Percentiles rank a stretch among this genome's conserved stretches.
Conservation (phyloP, 2,329 filamentous ascomycete species). For the Chaetomium globosum region DNA sequence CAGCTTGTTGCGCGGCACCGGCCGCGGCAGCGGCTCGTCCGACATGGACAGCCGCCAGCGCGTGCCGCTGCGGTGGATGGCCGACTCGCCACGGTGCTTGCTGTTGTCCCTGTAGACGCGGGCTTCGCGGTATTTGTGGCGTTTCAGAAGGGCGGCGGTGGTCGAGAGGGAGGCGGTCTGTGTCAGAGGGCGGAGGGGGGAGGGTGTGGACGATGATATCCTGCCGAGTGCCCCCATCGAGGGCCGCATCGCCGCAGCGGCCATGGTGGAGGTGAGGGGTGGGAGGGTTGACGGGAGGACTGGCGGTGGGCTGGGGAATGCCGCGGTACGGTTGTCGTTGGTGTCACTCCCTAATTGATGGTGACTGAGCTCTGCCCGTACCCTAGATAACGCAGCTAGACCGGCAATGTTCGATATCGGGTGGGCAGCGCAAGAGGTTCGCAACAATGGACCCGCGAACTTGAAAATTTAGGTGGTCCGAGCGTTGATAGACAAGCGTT, state of each 20-base stretch:
- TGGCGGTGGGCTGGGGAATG: too few species aligned
- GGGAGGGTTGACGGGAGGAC: not conserved
- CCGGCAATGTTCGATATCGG: constrained; percentile 6
- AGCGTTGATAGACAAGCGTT: constrained; percentile 24
- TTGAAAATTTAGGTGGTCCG: constrained; percentile 38
- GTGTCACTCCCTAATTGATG: constrained; percentile 2
- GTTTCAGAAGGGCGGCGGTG: constrained; percentile 52
- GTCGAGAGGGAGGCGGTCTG: constrained; percentile 55
- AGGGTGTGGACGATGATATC: constrained; percentile 35
- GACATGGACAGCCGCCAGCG: constrained; percentile 74
- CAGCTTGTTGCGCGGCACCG: constrained; percentile 55
- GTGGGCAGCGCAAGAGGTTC: constrained; percentile 16
- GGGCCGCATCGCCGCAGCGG: constrained; percentile 35
- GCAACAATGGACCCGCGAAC: constrained; percentile 11
- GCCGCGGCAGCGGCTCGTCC: constrained; percentile 71
- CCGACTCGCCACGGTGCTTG: constrained; percentile 77
- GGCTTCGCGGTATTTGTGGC: constrained; percentile 43
- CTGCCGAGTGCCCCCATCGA: constrained; percentile 40
- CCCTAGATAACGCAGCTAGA: constrained; percentile 10
- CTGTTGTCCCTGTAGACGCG: constrained; percentile 70
- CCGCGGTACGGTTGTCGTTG: not conserved
- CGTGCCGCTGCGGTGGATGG: constrained; percentile 74
- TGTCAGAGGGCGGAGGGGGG: constrained; percentile 6
- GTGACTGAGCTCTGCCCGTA: constrained; percentile 3
- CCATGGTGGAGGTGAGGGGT: constrained; percentile 26